Evolutionary conservation across 257 asterid species (phyloP), one percentile per base, ranked within the genome.

Genomic region (Rehmannia glutinosa): DNA sequence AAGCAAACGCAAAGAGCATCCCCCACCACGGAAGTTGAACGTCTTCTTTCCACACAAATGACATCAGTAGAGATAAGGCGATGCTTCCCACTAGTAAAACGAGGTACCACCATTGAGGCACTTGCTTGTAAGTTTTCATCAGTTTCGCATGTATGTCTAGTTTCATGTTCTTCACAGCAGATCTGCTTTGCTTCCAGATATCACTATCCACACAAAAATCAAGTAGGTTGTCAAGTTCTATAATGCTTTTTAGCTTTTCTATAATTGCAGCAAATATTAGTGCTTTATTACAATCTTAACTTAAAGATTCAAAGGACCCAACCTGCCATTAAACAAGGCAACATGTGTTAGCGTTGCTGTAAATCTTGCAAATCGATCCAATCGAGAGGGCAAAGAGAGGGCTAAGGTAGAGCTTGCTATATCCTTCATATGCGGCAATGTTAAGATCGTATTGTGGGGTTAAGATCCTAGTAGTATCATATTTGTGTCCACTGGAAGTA

Each of bases 11-110:
- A 42, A 92, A 84, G 68, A 92, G 78, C 85, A 92, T 39, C 27
- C 95, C 98, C 98, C 98, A 92, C 98, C 98, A 92, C 0, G 90
- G 95, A 19, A 92, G 78, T 86, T 92, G 98, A 59, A 92, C 88
- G 38, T 86, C 92, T 16, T 62, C 82, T 73, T 89, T 80, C 98
- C 98, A 92, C 23, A 89, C 77, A 20, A 92, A 87, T 27, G 86
- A 75, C 88, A 87, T 80, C 80, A 92, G 5, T 2, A 92, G 70
- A 41, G 98, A 86, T 1, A 92, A 39, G 17, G 39, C 81, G 8
- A 84, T 81, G 90, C 97, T 85, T 38, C 92, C 96, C 0, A 72
- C 28, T 12, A 92, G 72, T 32, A 92, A 56, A 25, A 84, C 35
- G 10, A 89, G 85, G 84, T 66, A 92, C 98, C 98, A 92, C 90